Evolutionary conservation across 2,329 filamentous ascomycete genomes (phyloP), one percentile per base, ranked within the genome.

Genomic region (Colletotrichum aenigma): DNA sequence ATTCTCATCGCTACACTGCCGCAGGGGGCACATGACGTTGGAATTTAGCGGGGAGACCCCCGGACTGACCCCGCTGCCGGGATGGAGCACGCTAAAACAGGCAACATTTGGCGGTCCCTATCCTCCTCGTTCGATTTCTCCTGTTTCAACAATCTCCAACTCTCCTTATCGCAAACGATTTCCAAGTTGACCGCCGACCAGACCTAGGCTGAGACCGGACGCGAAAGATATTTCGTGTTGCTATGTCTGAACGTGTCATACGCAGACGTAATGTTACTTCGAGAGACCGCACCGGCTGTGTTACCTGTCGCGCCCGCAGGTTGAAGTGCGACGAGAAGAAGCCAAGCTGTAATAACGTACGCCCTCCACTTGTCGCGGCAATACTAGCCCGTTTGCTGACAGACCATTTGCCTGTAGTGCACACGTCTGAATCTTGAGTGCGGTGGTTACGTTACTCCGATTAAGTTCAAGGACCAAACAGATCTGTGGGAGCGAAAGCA

Each of bases 291-390:
- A 68, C 70, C 21, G 62, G 70, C 64, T 72, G 70, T 36, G 52
- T 72, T 5, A 72, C 70, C 0, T 88, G 86, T 70, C 82, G 86
- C 24, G 84, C 85, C 4, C 80, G 86, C 56, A 84, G 85, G 77
- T 87, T 85, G 4, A 87, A 87, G 71, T 88, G 86, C 78, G 86
- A 88, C 70, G 86, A 87, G 67, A 82, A 80, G 56, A 85, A 85
- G 69, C 86, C 86, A 3, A 76, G 80, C 1, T 88, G 86, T 68
- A 52, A 73, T 55, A 69, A 73, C 15, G 64, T 68, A 38, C 21
- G 34, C n/a, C 7, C 9, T n/a, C n/a, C 26, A 15, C 28, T 60
- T n/a, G 15, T 58, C 12, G 34, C 36, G n/a, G 13, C 52, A 15
- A n/a, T 32, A 12, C 21, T 43, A 3, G 21, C 55, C 5, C 24